Conservation (phyloP, 148 eudicot species). For the Pouteria glomerata region DNA sequence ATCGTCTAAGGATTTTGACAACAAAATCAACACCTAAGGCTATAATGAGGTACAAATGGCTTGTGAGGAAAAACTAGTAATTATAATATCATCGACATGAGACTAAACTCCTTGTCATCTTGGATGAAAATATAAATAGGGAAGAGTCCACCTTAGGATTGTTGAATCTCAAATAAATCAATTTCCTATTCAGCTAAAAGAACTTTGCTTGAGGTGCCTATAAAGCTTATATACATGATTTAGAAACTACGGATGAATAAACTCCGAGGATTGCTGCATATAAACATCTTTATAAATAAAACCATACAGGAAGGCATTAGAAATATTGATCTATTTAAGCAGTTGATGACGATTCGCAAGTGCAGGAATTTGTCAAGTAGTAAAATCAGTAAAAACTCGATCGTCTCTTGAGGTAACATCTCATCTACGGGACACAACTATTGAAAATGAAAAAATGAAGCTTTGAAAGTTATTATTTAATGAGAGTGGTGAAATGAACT, state of each 20-base stretch:
- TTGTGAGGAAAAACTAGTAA: not conserved
- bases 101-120: not conserved
- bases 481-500: too few relatives aligned
- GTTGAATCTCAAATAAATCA: not conserved
- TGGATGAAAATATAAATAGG: not conserved
- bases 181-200: not conserved
- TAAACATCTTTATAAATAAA: not conserved
- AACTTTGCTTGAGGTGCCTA: slow-evolving; percentile 4
- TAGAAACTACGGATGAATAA: not conserved
- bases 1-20: not conserved
- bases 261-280: not conserved
- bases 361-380: too few relatives aligned
- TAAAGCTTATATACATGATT: slow-evolving; percentile 1
- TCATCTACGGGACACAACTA: too few relatives aligned
- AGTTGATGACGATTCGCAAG: too few relatives aligned
- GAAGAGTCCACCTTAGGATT: not conserved
- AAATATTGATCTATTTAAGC: not conserved
- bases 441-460: too few relatives aligned
- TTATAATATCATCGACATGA: slow-evolving; percentile 3
- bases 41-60: too few relatives aligned
- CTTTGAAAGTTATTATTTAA: too few relatives aligned
- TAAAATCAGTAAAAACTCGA: too few relatives aligned
- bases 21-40: too few relatives aligned
- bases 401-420: too few relatives aligned
- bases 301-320: slow-evolving; percentile 8